Conservation (phyloP, 2,329 filamentous ascomycete species). For the Madurella fahalii region DNA sequence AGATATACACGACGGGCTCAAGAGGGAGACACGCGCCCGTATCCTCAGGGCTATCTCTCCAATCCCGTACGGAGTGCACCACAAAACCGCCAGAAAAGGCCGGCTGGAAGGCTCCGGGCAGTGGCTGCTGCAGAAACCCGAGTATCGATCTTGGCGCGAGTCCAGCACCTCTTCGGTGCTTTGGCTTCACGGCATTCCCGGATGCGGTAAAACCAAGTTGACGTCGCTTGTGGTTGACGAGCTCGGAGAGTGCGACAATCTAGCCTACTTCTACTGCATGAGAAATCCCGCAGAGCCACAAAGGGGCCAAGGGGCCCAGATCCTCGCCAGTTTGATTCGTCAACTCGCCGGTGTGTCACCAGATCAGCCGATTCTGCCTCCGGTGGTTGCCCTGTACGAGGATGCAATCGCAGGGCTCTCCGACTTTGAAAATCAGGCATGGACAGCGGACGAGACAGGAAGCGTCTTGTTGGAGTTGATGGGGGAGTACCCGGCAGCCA, state of each 20-base stretch:
- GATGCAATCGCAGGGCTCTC: not conserved
- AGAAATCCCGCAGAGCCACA: not conserved
- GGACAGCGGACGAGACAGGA: not conserved
- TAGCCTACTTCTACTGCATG: not conserved
- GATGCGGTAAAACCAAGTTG: not conserved
- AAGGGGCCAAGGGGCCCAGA: not conserved
- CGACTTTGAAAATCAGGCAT: not conserved
- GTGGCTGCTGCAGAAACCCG: not conserved
- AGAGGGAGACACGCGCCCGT: not conserved
- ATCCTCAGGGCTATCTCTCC: not conserved
- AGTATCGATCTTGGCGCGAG: not conserved
- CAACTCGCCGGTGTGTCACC: not conserved
- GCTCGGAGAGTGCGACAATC: not conserved
- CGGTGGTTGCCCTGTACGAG: not conserved
- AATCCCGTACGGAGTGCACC: not conserved
- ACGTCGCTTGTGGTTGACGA: not conserved
- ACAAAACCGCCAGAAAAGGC: not conserved
- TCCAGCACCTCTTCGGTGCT: not conserved
- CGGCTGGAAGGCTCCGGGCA: not conserved
- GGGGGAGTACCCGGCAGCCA: not conserved
- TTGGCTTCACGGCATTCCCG: slow-evolving; percentile 2
- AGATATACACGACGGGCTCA: not conserved
- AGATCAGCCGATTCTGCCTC: not conserved
- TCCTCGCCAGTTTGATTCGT: not conserved
- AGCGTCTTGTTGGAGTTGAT: not conserved